These are phyloP conservation scores for Mortierella sp. DNA, from an alignment of 371 early-diverging fungal species.

Conservation along the genomic window DNA sequence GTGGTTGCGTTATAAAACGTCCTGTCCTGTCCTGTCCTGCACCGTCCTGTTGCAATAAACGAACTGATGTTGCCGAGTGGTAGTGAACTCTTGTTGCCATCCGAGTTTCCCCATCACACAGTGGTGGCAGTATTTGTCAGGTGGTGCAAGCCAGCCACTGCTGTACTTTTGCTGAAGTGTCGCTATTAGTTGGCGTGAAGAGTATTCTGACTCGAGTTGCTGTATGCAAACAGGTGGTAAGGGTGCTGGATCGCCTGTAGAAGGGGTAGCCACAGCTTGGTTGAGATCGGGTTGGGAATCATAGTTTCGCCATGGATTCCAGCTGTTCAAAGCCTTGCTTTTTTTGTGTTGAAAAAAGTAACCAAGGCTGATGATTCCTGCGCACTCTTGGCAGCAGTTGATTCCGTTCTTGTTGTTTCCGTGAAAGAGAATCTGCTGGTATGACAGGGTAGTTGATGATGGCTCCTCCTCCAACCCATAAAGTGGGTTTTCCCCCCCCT, in stretches of 20 bases:
- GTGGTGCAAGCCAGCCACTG: not conserved
- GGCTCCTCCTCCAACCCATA: not conserved
- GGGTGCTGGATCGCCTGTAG: not conserved
- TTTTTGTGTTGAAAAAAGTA: not conserved
- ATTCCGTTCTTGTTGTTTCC: not conserved
- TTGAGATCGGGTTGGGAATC: slow-evolving; percentile 16
- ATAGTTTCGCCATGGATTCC: slow-evolving; percentile 30
- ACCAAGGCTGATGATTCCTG: not conserved
- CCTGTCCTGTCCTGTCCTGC: slow-evolving; percentile 3
- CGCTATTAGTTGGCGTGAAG: not conserved
- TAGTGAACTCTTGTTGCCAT: not conserved
- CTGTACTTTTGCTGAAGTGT: not conserved
- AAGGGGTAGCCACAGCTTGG: not conserved
- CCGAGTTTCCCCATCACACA: not conserved
- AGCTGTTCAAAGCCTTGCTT: not conserved
- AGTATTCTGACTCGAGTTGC: not conserved
- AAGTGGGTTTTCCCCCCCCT: not conserved
- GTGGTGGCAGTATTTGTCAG: not conserved
- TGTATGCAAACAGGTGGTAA: not conserved
- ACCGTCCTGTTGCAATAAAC: not conserved
- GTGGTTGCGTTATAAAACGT: not conserved
- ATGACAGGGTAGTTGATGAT: not conserved
- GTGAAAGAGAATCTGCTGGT: not conserved
- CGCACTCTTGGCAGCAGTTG: not conserved
- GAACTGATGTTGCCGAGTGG: not conserved